A percentile compares a stretch with the other conserved stretches of the same genome.
phyloP scores from a whole-genome alignment of 2,329 filamentous ascomycete species.

The Hypoxylon sp. region DNA sequence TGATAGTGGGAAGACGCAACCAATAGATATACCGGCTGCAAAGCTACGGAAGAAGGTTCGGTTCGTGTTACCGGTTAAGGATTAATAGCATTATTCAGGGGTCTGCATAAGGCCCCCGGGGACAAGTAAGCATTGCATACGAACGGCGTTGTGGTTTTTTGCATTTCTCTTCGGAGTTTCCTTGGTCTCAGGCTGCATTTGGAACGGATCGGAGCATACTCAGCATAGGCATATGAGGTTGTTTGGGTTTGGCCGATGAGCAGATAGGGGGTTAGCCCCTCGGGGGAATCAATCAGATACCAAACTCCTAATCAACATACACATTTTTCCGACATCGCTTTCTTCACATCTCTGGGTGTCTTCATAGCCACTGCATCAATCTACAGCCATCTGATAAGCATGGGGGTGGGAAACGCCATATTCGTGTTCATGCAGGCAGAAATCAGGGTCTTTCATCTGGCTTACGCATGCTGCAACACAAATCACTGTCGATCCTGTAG shows the following conservation, averaged over 20 bases:
- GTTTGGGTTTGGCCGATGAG: constrained; percentile 6
- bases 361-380: background rate
- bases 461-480: constrained; percentile 38
- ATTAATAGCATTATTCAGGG: constrained; percentile 45
- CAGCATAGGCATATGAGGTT: constrained; percentile 22
- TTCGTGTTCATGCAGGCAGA: background rate
- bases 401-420: background rate
- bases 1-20: constrained; percentile 47
- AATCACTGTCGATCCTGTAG: constrained; percentile 27
- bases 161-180: constrained; percentile 27
- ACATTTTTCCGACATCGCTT: constrained; percentile 7
- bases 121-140: constrained; percentile 32
- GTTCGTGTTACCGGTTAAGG: constrained; percentile 62
- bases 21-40: constrained; percentile 57
- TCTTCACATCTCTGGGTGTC: background rate
- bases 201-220: constrained; percentile 27
- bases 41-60: constrained; percentile 69
- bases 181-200: constrained; percentile 27
- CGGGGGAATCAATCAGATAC: constrained; percentile 24
- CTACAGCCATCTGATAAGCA: constrained; percentile 1
- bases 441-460: constrained; percentile 25
- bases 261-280: constrained; percentile 13
- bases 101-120: constrained; percentile 20
- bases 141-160: constrained; percentile 33
- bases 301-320: constrained; percentile 29